Evolutionary conservation across 768 basidiomycete genomes (phyloP), one percentile per base, ranked within the genome.

Genomic region (Pulveroboletus sp.): DNA sequence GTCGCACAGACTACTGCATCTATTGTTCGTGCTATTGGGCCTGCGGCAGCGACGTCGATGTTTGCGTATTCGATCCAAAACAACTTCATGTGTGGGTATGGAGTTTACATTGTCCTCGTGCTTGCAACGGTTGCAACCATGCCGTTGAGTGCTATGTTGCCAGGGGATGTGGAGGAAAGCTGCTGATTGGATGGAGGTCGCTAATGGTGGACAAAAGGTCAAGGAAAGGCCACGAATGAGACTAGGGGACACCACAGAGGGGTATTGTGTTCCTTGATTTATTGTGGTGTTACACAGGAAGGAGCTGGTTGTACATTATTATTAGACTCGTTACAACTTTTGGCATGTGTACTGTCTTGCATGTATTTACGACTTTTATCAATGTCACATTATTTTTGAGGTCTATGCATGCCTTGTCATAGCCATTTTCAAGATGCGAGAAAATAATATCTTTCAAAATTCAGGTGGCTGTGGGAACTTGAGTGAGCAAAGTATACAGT

Each of bases 31-130:
- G 66, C 71, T 6, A 8, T 73, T 37, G 72, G 66, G 13, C 71
- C 71, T 18, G 67, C 65, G 5, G 26, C 51, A 6, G 57, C 64
- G 13, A 59, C 70, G 6, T 70, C 70, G 14, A 31, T 73, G 41
- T 72, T 73, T 48, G 71, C 73, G n/a, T 60, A 70, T 28, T 69
- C 73, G 8, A 55, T 69, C 24, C 61, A 66, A 27, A 54, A 61
- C 17, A 62, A 72, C 28, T 43, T 74, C 1, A 51, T 75, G 46
- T 68, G 71, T 30, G 73, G 73, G 8, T 53, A 64, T 50, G 60
- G 64, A 5, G 71, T 74, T 13, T 75, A 73, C 32, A 17, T 53
- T 13, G 35, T 73, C 26, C 51, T 66, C 24, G 26, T 67, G 9
- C 39, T 57, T 8, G 44, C 42, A 6, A 17, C 45, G 15, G 35